Percentiles rank a stretch among this genome's conserved stretches.
These are phyloP conservation scores for Neofusicoccum ribis DNA, from an alignment of 2,329 filamentous ascomycete genomes.

Conservation along the genomic window DNA sequence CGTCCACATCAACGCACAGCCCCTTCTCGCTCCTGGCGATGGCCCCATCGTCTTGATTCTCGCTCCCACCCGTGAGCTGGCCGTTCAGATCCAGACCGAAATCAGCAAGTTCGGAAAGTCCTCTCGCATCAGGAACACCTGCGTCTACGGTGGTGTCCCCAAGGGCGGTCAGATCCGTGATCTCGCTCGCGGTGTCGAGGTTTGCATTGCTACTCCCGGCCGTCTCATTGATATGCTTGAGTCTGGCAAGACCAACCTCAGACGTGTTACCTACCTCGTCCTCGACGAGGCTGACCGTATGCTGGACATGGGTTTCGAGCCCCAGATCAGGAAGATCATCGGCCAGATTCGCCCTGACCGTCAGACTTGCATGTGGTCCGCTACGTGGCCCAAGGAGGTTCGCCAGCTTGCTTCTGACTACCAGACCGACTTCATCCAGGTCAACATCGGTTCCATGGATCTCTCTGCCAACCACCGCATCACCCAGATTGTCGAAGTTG, in stretches of 20 bases:
- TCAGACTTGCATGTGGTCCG: conserved; percentile 99
- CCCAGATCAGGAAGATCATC: conserved; percentile 98
- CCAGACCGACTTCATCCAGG: conserved; percentile 94
- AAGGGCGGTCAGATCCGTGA: conserved; percentile 97
- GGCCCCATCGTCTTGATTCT: conserved; percentile 96
- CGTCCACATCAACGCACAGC: conserved; percentile 99
- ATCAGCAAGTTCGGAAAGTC: conserved; percentile 99
- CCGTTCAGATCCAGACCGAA: conserved; percentile 97
- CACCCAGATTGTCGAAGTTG: conserved; percentile 95
- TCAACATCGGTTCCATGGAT: conserved; percentile 97
- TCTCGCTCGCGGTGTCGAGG: conserved; percentile 90
- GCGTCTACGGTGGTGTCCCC: conserved; percentile 97
- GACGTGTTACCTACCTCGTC: conserved; percentile 95
- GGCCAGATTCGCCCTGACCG: conserved; percentile 95
- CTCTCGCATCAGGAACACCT: conserved; percentile 96
- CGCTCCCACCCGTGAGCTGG: conserved; percentile 94
- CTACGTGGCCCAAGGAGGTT: conserved; percentile 98
- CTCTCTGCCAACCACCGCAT: conserved; percentile 97
- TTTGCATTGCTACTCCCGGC: conserved; percentile 96
- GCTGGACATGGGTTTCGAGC: conserved; percentile 99
- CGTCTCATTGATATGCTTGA: conserved; percentile 99
- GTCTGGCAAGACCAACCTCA: conserved; percentile 95
- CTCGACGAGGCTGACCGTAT: conserved; percentile 99
- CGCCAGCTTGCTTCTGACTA: conserved; percentile 88
- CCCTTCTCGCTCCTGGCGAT: conserved; percentile 89